Percentiles rank a stretch among this genome's conserved stretches.
These are phyloP conservation scores for Corymbia maculata DNA, from an alignment of 345 rosid genomes.

Conservation along the genomic window DNA sequence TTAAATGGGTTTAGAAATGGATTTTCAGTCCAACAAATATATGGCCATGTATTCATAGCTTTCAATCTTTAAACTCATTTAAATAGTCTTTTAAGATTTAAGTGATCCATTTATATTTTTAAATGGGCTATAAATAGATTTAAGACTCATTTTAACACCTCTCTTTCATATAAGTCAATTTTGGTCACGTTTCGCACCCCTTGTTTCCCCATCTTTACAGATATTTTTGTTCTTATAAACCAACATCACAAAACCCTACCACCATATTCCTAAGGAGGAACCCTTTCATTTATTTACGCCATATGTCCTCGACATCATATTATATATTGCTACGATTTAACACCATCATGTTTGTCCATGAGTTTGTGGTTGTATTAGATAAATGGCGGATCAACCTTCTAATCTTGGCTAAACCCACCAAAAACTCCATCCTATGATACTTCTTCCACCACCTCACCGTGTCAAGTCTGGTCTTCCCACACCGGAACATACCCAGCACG, in stretches of 20 bases:
- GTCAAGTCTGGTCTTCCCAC: neutral
- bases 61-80: too few relatives aligned
- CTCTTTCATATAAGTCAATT: neutral
- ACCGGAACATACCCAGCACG: neutral
- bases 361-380: neutral
- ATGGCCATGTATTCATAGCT: too few relatives aligned
- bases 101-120: too few relatives aligned
- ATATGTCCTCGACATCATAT: neutral
- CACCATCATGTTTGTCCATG: neutral
- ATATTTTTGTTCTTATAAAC: neutral
- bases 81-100: too few relatives aligned
- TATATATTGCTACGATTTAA: neutral
- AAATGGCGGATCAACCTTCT: neutral
- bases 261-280: neutral
- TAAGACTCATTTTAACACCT: too few relatives aligned
- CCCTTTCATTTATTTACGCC: neutral
- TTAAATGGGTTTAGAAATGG: too few relatives aligned
- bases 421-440: neutral
- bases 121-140: too few relatives aligned
- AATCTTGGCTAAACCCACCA: neutral
- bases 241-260: neutral
- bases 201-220: neutral
- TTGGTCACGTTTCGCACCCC: neutral
- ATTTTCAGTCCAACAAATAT: too few relatives aligned
- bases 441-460: neutral